phyloP scores from a whole-genome alignment of 495 filamentous ascomycete species.

The Penicillium goetzii region DNA sequence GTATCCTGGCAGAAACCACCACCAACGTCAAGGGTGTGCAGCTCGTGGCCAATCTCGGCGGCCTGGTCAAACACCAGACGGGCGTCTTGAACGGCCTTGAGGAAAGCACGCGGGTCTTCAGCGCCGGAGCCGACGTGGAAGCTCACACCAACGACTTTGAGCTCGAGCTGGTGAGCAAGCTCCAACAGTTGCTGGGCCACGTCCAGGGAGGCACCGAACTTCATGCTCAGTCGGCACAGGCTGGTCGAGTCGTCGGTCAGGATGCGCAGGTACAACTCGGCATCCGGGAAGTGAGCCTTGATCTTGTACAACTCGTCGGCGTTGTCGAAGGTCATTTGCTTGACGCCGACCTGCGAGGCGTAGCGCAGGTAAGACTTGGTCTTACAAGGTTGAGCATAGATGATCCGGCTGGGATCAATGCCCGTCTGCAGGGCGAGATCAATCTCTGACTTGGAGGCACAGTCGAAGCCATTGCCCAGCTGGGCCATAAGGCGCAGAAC shows the following conservation, averaged over 20 bases:
- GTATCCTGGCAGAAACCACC: constrained; percentile 88
- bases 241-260: constrained; percentile 94
- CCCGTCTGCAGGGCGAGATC: constrained; percentile 84
- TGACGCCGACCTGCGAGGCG: constrained; percentile 79
- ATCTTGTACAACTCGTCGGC: constrained; percentile 98
- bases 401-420: constrained; percentile 88
- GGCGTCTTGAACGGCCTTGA: constrained; percentile 88
- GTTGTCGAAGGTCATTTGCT: constrained; percentile 99
- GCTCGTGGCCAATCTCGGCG: constrained; percentile 69
- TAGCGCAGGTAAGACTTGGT: constrained; percentile 96
- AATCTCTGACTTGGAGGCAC: constrained; percentile 95
- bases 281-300: constrained; percentile 83
- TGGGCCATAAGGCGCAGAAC: constrained; percentile 84
- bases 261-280: constrained; percentile 91
- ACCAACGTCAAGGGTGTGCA: constrained; percentile 91
- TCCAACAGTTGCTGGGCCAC: constrained; percentile 74
- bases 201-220: constrained; percentile 92
- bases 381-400: constrained; percentile 99
- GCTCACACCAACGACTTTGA: constrained; percentile 94
- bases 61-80: constrained; percentile 90
- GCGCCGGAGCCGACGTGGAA: constrained; percentile 98
- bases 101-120: constrained; percentile 83
- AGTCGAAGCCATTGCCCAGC: constrained; percentile 95
- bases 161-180: constrained; percentile 81
- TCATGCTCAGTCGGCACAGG: constrained; percentile 90